A percentile compares a stretch with the other conserved stretches of the same genome.
phyloP scores from a whole-genome alignment of 1,284 basidiomycete species.

The Cutaneotrichosporon daszewskae region DNA sequence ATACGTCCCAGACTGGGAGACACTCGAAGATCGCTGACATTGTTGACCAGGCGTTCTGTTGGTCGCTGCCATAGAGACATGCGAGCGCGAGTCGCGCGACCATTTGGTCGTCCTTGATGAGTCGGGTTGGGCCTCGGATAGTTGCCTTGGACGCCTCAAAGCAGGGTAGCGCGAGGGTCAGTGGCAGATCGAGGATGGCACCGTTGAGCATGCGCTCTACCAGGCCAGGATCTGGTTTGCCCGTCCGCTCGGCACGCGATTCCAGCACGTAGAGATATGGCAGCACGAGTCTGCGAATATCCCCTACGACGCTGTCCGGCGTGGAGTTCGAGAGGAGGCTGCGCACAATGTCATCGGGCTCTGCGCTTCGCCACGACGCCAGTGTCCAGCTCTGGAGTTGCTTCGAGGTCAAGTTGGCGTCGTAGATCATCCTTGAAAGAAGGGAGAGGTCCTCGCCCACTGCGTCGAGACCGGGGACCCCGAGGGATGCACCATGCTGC shows the following conservation, averaged over 20 bases:
- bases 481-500: conserved; percentile 77
- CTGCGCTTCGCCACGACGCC: conserved; percentile 62
- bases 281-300: conserved; percentile 71
- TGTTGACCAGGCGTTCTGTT: conserved; percentile 63
- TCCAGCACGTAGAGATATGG: conserved; percentile 89
- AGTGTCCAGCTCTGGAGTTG: conserved; percentile 61
- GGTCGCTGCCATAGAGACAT: conserved; percentile 76
- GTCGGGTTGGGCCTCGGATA: conserved; percentile 59
- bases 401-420: conserved; percentile 49
- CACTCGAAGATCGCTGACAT: conserved; percentile 93
- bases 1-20: conserved; percentile 77
- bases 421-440: conserved; percentile 76
- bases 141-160: conserved; percentile 89
- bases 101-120: conserved; percentile 74
- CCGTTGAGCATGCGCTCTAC: conserved; percentile 59
- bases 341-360: conserved; percentile 59
- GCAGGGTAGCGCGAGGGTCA: conserved; percentile 64
- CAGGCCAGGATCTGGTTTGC: conserved; percentile 61
- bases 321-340: conserved; percentile 71
- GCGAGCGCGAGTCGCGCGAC: conserved; percentile 78
- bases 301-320: conserved; percentile 58
- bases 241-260: conserved; percentile 70
- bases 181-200: conserved; percentile 63
- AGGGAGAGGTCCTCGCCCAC: conserved; percentile 84
- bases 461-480: conserved; percentile 70